A percentile compares a stretch with the other conserved stretches of the same genome.
These are phyloP conservation scores for Mrakia frigida DNA, from an alignment of 768 basidiomycete genomes.

Conservation along the genomic window DNA sequence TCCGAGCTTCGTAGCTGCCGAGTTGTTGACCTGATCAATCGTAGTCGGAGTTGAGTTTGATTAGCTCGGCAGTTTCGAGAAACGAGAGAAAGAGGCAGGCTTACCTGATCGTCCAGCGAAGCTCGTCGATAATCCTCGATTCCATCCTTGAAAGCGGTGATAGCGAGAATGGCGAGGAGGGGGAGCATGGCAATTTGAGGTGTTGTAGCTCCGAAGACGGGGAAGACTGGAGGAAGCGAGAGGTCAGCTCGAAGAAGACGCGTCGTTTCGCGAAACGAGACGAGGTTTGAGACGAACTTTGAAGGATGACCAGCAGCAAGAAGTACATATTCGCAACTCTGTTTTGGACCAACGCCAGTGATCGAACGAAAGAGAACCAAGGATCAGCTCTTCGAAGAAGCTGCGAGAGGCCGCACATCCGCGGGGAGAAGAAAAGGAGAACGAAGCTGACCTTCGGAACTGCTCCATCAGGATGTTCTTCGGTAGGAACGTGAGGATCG, in stretches of 20 bases:
- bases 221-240: slow-evolving; percentile 57
- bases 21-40: slow-evolving; percentile 65
- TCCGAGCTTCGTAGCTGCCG: slow-evolving; percentile 80
- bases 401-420: not conserved
- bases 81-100: not conserved
- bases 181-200: slow-evolving; percentile 78
- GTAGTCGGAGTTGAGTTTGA: not conserved
- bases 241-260: not conserved
- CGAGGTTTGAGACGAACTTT: slow-evolving; percentile 51
- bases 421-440: slow-evolving; percentile 12
- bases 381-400: not conserved
- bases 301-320: slow-evolving; percentile 65
- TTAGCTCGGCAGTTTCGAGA: not conserved
- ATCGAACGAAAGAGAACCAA: slow-evolving; percentile 23
- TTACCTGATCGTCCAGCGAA: slow-evolving; percentile 65
- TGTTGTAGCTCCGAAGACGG: slow-evolving; percentile 81
- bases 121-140: slow-evolving; percentile 94
- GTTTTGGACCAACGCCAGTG: slow-evolving; percentile 1
- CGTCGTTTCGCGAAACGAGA: not conserved
- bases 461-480: slow-evolving; percentile 87
- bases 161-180: slow-evolving; percentile 73
- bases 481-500: slow-evolving; percentile 79
- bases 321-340: slow-evolving; percentile 93
- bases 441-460: slow-evolving; percentile 64
- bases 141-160: slow-evolving; percentile 93